Base-by-base conservation (phyloP, 1,284 basidiomycete species). In the Tilletia indica region DNA sequence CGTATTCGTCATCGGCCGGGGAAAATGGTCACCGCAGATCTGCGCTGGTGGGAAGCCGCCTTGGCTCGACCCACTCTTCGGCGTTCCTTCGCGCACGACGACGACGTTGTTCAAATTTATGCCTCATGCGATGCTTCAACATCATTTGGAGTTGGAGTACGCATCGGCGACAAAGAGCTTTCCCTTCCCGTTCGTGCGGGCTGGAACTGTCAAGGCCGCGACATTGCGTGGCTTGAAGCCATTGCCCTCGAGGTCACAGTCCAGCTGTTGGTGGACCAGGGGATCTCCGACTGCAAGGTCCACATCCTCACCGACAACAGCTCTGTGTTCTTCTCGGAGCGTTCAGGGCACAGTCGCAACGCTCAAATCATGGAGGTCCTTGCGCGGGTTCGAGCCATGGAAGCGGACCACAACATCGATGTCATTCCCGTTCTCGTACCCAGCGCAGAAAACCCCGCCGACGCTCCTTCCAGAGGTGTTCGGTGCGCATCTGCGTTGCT, bases 391-490 rank as follows among this genome's bases (percentile, higher is more conserved):
- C 51, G 51, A 19, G 25, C 51, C 6, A 19, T 54, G 51, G 51
- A 54, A 19, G 51, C 51, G 51, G 6, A 31, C 16, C 25, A 54
- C 51, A 54, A 54, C 51, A 54, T 54, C 25, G 51, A 54, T n/a
- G 19, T 54, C 19, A 31, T 54, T 6, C 51, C 51, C 4, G 19
- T n/a, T 6, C n/a, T 54, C n/a, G 51, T 54, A 4, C 8, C 51
- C 51, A 54, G 19, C 16, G 51, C 51, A 4, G 6, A 54, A 4
- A 54, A 54, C 25, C 51, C 51, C 6, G 51, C 51, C 51, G 51
- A 54, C n/a, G 51, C 51, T 19, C 51, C 51, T 31, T 54, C 51
- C 25, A 19, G 51, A 54, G 51, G 51, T 31, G 51, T 54, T 54
- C 51, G 51, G 51, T 5, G 19, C 19, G 16, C 51, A 54, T 31